Conservation (phyloP, 2,329 filamentous ascomycete species). For the Ophiostoma pallidulum region DNA sequence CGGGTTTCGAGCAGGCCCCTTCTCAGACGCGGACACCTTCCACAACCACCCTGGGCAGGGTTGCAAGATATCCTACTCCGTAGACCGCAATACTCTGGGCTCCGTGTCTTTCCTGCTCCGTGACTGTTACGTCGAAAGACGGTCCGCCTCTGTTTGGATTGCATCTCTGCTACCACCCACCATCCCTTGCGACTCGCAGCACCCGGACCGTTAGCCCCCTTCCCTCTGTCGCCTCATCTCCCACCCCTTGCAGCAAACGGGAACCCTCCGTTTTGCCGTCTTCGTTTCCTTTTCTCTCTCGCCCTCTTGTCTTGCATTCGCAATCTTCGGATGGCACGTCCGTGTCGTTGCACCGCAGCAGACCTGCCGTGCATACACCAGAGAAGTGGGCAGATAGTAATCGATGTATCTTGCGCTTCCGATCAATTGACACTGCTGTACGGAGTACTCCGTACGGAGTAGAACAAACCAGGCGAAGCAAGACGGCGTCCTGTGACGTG, state of each 20-base stretch:
- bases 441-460: too few relatives aligned
- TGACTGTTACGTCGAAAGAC: too few relatives aligned
- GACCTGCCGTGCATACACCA: background rate
- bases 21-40: constrained; percentile 4
- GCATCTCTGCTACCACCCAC: too few relatives aligned
- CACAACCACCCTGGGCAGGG: background rate
- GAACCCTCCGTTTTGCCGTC: background rate
- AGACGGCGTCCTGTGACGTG: too few relatives aligned
- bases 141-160: too few relatives aligned
- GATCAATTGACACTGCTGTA: too few relatives aligned
- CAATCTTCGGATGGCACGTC: background rate
- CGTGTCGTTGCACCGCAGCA: background rate
- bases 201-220: background rate
- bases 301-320: background rate
- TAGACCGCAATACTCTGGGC: too few relatives aligned
- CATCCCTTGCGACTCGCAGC: background rate
- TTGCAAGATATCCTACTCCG: too few relatives aligned
- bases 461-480: too few relatives aligned
- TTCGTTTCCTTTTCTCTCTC: background rate
- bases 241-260: background rate
- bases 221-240: background rate
- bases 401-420: too few relatives aligned
- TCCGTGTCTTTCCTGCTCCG: background rate
- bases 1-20: constrained; percentile 9
- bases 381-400: too few relatives aligned